Evolutionary conservation across 2,329 filamentous ascomycete species (phyloP).

Genomic region (Alternaria brassicicola): DNA sequence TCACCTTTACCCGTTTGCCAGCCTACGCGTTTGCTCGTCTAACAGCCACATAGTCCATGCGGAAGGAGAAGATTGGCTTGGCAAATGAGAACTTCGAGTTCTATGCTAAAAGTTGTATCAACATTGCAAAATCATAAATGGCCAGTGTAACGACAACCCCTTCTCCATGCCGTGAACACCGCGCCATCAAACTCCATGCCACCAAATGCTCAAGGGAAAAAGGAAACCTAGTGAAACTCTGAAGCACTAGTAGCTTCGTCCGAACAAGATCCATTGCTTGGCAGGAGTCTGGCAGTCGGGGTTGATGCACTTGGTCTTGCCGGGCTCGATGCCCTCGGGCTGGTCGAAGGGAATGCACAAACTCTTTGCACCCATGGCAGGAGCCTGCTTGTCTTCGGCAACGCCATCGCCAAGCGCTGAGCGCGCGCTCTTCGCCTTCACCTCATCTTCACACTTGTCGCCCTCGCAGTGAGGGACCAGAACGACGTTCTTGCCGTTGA

Average conservation of each 20-base stretch:
- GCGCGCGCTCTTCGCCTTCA: slow-evolving; percentile 89
- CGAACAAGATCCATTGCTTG: slow-evolving; percentile 92
- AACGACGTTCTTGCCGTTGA: slow-evolving; percentile 91
- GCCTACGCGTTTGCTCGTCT: neutral
- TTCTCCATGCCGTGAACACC: slow-evolving; percentile 18
- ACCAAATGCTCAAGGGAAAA: slow-evolving; percentile 27
- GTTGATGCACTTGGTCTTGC: slow-evolving; percentile 89
- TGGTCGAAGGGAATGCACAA: slow-evolving; percentile 85
- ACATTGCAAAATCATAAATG: slow-evolving; percentile 10
- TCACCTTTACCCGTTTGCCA: neutral
- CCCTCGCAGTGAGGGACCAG: slow-evolving; percentile 89
- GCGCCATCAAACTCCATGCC: slow-evolving; percentile 28
- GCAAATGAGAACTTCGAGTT: slow-evolving; percentile 3
- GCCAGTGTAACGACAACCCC: slow-evolving; percentile 9
- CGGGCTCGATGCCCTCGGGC: slow-evolving; percentile 77
- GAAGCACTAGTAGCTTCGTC: slow-evolving; percentile 55
- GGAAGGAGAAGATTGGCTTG: neutral
- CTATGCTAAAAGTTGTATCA: slow-evolving; percentile 5
- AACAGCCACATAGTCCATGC: neutral
- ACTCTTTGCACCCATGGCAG: slow-evolving; percentile 77
- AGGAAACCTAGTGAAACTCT: neutral
- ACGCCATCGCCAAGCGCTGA: slow-evolving; percentile 72
- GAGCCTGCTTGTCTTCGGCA: slow-evolving; percentile 73
- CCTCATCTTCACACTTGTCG: slow-evolving; percentile 85
- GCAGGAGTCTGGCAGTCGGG: slow-evolving; percentile 80